Evolutionary conservation across 2,329 filamentous ascomycete genomes (phyloP).

Genomic region (Bipolaris victoriae): DNA sequence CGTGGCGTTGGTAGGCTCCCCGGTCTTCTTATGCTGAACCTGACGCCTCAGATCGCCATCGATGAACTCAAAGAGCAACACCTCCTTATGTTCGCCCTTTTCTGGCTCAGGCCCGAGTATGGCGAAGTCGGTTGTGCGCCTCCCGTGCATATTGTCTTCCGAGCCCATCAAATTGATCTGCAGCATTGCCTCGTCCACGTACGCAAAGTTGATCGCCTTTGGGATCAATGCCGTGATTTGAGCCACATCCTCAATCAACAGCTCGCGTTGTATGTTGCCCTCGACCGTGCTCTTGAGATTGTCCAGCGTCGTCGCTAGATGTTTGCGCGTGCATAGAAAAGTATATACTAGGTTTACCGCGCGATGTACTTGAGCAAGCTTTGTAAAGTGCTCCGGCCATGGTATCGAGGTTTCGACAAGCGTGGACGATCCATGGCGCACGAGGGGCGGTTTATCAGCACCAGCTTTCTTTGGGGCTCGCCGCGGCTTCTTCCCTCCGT

Average conservation of each 20-base stretch:
- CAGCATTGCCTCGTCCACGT: slow-evolving; percentile 83
- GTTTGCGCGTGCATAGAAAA: slow-evolving; percentile 91
- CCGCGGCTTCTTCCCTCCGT: slow-evolving; percentile 61
- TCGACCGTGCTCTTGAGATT: slow-evolving; percentile 87
- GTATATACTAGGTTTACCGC: slow-evolving; percentile 93
- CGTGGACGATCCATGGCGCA: slow-evolving; percentile 55
- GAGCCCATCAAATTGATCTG: slow-evolving; percentile 78
- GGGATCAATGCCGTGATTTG: slow-evolving; percentile 80
- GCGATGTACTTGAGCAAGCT: slow-evolving; percentile 76
- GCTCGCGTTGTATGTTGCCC: slow-evolving; percentile 72
- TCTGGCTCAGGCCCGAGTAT: slow-evolving; percentile 46
- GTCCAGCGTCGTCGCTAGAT: slow-evolving; percentile 89
- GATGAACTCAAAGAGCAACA: slow-evolving; percentile 89
- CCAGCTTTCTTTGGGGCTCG: slow-evolving; percentile 51
- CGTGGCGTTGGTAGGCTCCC: slow-evolving; percentile 71
- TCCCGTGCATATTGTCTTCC: slow-evolving; percentile 68
- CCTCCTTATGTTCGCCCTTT: slow-evolving; percentile 63
- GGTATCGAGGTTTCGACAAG: slow-evolving; percentile 60
- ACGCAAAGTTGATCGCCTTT: slow-evolving; percentile 78
- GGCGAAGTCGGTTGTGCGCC: slow-evolving; percentile 56
- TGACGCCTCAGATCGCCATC: slow-evolving; percentile 89
- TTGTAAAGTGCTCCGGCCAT: slow-evolving; percentile 79
- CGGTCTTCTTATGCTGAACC: slow-evolving; percentile 73
- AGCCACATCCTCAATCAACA: slow-evolving; percentile 80
- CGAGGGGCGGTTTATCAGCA: slow-evolving; percentile 46